These are phyloP conservation scores for Fraxinus floribunda DNA, from an alignment of 305 asterid species.

Conservation along the genomic window DNA sequence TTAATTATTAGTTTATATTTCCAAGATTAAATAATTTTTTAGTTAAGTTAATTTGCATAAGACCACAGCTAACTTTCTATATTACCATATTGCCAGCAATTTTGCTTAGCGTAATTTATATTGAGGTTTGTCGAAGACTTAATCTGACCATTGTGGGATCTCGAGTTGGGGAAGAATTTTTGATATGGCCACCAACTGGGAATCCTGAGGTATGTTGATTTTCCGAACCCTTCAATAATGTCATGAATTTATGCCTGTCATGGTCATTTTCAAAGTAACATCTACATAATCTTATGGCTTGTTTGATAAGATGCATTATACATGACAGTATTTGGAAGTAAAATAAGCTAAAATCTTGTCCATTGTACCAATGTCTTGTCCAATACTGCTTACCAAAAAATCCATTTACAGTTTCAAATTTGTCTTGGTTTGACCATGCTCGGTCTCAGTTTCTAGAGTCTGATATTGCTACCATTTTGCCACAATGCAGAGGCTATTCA, in stretches of 20 bases:
- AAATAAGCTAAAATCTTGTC: background rate
- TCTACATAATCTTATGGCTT: background rate
- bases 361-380: background rate
- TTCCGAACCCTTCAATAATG: background rate
- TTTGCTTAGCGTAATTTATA: slow-evolving; percentile 85
- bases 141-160: slow-evolving; percentile 91
- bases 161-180: slow-evolving; percentile 96
- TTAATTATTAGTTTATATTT: background rate
- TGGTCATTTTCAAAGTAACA: background rate
- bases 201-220: slow-evolving; percentile 78
- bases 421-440: background rate
- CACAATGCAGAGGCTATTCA: slow-evolving; percentile 67
- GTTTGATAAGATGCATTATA: background rate
- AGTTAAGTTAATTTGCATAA: background rate
- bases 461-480: background rate
- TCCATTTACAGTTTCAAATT: background rate
- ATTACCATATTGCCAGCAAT: slow-evolving; percentile 54
- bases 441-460: background rate
- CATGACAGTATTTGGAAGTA: background rate
- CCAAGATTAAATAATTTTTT: background rate
- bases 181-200: slow-evolving; percentile 93
- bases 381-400: background rate
- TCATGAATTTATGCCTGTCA: background rate
- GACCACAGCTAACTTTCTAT: slow-evolving; percentile 21
- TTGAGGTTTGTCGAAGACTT: slow-evolving; percentile 92